Percentiles rank a stretch among this genome's conserved stretches.
Evolutionary conservation across 768 basidiomycete species (phyloP).

Genomic region (Pleurotus tuber-regium): DNA sequence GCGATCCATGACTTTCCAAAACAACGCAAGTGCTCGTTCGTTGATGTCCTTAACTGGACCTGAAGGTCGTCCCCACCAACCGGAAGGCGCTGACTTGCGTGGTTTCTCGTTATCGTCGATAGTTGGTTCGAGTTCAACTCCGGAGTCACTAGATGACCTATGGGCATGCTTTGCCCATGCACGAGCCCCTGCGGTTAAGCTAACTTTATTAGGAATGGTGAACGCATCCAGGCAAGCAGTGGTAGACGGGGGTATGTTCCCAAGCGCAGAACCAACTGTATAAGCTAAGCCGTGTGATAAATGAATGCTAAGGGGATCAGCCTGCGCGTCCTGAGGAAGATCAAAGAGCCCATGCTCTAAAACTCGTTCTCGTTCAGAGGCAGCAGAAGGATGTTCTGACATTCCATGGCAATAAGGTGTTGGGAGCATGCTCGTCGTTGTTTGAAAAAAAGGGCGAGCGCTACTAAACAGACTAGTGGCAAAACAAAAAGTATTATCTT

Average conservation of each 20-base stretch:
- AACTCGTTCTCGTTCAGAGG: conserved; percentile 14
- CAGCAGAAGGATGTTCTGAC: conserved; percentile 17
- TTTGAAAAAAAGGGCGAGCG: background rate
- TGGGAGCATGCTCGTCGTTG: background rate
- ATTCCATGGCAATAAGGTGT: conserved; percentile 14
- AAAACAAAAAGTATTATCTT: background rate
- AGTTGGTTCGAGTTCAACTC: conserved; percentile 6
- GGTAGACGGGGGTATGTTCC: conserved; percentile 43
- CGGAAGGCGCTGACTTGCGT: conserved; percentile 23
- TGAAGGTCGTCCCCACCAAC: conserved; percentile 61
- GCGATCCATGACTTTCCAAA: conserved; percentile 48
- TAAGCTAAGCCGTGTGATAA: conserved; percentile 53
- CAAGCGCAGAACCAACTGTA: conserved; percentile 58
- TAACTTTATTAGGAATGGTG: conserved; percentile 43
- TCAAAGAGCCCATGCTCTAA: background rate
- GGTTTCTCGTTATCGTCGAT: conserved; percentile 14
- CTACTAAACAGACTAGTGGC: background rate
- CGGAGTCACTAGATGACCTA: conserved; percentile 35
- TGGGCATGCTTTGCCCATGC: conserved; percentile 70
- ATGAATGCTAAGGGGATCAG: conserved; percentile 38
- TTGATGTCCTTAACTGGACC: conserved; percentile 55
- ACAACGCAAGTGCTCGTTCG: conserved; percentile 46
- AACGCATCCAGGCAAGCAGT: conserved; percentile 54
- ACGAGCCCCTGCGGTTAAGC: conserved; percentile 55
- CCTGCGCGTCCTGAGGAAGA: conserved; percentile 16